Evolutionary conservation across 495 filamentous ascomycete species (phyloP).

Genomic region (Trichoderma erinaceum): DNA sequence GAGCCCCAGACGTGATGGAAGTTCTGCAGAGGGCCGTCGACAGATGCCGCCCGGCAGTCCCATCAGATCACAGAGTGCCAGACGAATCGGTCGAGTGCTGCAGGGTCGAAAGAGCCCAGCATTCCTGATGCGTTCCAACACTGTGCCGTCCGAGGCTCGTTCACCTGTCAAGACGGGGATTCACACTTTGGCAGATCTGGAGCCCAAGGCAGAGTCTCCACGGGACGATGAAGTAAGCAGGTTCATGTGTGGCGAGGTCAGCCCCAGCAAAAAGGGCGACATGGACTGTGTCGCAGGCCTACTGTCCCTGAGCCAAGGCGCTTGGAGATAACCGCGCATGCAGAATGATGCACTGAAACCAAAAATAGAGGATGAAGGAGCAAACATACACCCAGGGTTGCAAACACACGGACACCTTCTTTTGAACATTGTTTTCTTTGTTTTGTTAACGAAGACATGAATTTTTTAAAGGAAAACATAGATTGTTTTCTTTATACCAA

Average conservation of each 20-base stretch:
- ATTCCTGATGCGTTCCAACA: constrained; percentile 29
- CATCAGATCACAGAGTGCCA: constrained; percentile 17
- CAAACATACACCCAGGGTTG: not conserved
- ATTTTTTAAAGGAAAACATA: not conserved
- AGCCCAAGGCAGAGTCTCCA: constrained; percentile 14
- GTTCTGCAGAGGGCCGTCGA: not conserved
- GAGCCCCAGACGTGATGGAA: constrained; percentile 49
- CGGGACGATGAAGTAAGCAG: constrained; percentile 53
- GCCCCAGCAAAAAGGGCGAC: constrained; percentile 57
- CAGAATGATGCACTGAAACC: not conserved
- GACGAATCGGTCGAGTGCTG: constrained; percentile 20
- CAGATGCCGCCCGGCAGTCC: constrained; percentile 7
- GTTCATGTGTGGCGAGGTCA: constrained; percentile 58
- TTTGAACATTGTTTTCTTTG: not conserved
- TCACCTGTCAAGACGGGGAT: not conserved
- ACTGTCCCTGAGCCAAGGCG: constrained; percentile 59
- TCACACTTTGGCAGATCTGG: not conserved
- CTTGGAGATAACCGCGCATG: constrained; percentile 38
- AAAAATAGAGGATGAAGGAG: not conserved
- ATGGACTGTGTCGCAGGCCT: constrained; percentile 74
- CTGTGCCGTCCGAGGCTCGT: constrained; percentile 24
- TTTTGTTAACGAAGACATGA: constrained; percentile 1
- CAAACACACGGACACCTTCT: not conserved
- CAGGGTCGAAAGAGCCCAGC: constrained; percentile 26
- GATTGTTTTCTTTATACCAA: not conserved